These are phyloP conservation scores for Baudoinia panamericana DNA, from an alignment of 495 filamentous ascomycete genomes.

Conservation along the genomic window DNA sequence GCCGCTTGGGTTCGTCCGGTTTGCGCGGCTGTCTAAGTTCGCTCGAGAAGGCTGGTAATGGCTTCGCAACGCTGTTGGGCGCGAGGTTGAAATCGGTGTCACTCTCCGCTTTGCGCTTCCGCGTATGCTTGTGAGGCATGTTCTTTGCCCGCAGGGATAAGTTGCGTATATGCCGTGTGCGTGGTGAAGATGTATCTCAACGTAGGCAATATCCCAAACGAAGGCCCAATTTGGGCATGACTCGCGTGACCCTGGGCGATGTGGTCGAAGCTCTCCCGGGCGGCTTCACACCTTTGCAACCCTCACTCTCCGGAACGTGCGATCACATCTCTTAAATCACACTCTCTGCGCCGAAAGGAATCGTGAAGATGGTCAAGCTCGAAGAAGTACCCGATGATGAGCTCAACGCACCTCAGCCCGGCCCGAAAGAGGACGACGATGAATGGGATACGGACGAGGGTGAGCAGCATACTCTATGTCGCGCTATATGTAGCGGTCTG, in stretches of 20 bases:
- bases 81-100: constrained; percentile 56
- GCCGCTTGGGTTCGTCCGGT: constrained; percentile 28
- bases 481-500: too few species aligned
- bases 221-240: too few species aligned
- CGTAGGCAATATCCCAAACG: too few species aligned
- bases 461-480: constrained; percentile 29
- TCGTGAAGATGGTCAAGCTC: constrained; percentile 79
- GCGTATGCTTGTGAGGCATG: constrained; percentile 85
- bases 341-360: too few species aligned
- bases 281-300: too few species aligned
- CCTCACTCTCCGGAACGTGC: too few species aligned
- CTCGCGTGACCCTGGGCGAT: too few species aligned
- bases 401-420: constrained; percentile 61
- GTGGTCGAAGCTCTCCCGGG: too few species aligned
- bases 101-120: constrained; percentile 37
- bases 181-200: too few species aligned
- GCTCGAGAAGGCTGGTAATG: constrained; percentile 41
- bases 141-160: too few species aligned
- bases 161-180: too few species aligned
- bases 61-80: constrained; percentile 52
- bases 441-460: constrained; percentile 78
- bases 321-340: too few species aligned
- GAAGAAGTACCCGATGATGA: constrained; percentile 92
- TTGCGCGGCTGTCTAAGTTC: not conserved
- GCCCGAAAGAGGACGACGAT: constrained; percentile 56